Evolutionary conservation across 441 rosid species (phyloP), one percentile per base, ranked within the genome.

Genomic region (Rhodomyrtus psidioides): DNA sequence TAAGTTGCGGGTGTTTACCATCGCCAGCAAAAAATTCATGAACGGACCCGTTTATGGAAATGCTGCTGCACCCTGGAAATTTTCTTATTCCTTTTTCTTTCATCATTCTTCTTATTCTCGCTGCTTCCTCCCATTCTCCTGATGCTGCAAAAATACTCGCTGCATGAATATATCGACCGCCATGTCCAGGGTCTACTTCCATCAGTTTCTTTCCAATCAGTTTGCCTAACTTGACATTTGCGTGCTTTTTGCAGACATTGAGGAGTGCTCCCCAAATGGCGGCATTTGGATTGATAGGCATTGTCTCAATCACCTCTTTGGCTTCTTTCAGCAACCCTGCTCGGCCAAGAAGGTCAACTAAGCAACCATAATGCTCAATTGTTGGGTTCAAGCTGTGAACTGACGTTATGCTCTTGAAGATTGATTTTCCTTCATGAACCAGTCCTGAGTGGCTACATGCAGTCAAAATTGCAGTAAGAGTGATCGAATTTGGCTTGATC

Each of bases 321-420:
- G 94, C 93, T 88, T 91, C 92, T 79, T 87, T 84, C 19, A 94
- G 91, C 56, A 90, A 85, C 79, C 96, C 95, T 60, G 93, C 94
- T 87, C 93, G 91, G 81, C 94, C 92, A 15, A 94, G 91, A 65
- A 93, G 91, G 91, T 93, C 93, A 85, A 92, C 94, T 90, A 94
- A 82, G 87, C 95, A 92, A 13, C 96, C 95, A 53, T 90, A 94
- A 84, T 94, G 96, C 89, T 94, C 94, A 28, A 93, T 85, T 1
- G 88, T 86, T 12, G 96, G 95, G 55, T 86, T 89, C 86, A 91
- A 62, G 81, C 85, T 85, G 83, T 92, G 83, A 28, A 89, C 89
- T 49, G 91, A 90, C 44, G 82, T 89, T 83, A 92, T 92, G 87
- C 89, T 88, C 85, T 89, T 51, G 84, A 93, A 94, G 60, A 92